Conservation (phyloP, 345 rosid genomes). For the Rhizophora apiculata region DNA sequence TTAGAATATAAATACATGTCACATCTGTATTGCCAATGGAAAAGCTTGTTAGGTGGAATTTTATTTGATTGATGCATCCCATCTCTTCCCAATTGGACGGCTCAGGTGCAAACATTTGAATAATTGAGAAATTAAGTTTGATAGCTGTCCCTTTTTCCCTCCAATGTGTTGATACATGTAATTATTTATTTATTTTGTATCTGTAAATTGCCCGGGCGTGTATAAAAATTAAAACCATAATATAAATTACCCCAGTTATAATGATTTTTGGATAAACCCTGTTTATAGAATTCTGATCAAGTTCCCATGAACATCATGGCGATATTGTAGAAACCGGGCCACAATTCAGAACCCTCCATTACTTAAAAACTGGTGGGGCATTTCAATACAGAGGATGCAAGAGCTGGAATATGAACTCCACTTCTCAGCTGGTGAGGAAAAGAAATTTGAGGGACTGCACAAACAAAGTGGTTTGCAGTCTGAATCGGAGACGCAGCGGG, state of each 20-base stretch:
- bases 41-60: too few species aligned
- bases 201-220: too few species aligned
- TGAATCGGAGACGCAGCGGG: constrained; percentile 72
- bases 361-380: constrained; percentile 14
- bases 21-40: too few species aligned
- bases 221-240: not conserved
- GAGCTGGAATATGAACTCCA: constrained; percentile 64
- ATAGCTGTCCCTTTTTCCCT: too few species aligned
- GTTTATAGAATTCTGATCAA: constrained; percentile 13
- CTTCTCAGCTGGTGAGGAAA: constrained; percentile 51
- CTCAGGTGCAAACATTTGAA: too few species aligned
- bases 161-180: too few species aligned
- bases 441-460: constrained; percentile 78
- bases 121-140: too few species aligned
- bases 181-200: too few species aligned
- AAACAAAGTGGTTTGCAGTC: constrained; percentile 68
- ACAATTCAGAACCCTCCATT: constrained; percentile 26
- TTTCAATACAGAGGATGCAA: constrained; percentile 54
- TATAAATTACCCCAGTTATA: not conserved
- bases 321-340: not conserved
- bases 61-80: too few species aligned
- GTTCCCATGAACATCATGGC: not conserved
- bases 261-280: not conserved
- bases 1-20: too few species aligned
- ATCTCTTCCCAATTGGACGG: too few species aligned